Percentiles rank a stretch among this genome's conserved stretches.
phyloP scores from a whole-genome alignment of 192 early-diverging fungal species.

The Spizellomyces sp. region DNA sequence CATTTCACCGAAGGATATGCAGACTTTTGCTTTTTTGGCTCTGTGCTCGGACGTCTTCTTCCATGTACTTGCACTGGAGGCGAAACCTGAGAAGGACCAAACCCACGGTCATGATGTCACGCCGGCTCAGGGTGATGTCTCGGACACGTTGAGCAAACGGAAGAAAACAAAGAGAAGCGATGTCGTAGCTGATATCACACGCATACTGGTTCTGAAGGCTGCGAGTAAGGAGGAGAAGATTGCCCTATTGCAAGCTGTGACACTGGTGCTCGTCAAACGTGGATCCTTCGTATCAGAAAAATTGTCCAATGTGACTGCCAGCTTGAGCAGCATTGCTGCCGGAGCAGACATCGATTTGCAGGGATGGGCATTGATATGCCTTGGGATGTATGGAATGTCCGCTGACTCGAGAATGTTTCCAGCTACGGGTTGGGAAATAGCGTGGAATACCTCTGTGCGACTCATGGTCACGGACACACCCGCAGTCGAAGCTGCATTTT shows the following conservation, averaged over 20 bases:
- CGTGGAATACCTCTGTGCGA: not conserved
- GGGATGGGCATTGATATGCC: constrained; percentile 16
- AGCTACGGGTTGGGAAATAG: not conserved
- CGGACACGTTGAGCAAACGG: not conserved
- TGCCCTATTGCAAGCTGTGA: constrained; percentile 14
- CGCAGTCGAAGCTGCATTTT: not conserved
- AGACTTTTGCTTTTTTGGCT: constrained; percentile 13
- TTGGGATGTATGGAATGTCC: not conserved
- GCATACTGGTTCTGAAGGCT: not conserved
- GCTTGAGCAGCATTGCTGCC: no score
- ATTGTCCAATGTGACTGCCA: no score
- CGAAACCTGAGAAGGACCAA: no score
- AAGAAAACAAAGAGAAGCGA: constrained; percentile 7
- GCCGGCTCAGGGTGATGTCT: not conserved
- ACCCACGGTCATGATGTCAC: not conserved
- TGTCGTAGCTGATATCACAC: constrained; percentile 13
- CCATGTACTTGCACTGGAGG: constrained; percentile 5
- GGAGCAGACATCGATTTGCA: not conserved
- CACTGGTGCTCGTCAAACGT: constrained; percentile 6
- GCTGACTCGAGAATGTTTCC: not conserved
- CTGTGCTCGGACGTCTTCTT: constrained; percentile 9
- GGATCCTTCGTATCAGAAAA: not conserved
- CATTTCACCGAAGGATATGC: not conserved
- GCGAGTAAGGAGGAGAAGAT: constrained; percentile 8
- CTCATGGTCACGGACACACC: not conserved